phyloP scores from a whole-genome alignment of 2,329 filamentous ascomycete genomes.

The Paecilomyces sp. region DNA sequence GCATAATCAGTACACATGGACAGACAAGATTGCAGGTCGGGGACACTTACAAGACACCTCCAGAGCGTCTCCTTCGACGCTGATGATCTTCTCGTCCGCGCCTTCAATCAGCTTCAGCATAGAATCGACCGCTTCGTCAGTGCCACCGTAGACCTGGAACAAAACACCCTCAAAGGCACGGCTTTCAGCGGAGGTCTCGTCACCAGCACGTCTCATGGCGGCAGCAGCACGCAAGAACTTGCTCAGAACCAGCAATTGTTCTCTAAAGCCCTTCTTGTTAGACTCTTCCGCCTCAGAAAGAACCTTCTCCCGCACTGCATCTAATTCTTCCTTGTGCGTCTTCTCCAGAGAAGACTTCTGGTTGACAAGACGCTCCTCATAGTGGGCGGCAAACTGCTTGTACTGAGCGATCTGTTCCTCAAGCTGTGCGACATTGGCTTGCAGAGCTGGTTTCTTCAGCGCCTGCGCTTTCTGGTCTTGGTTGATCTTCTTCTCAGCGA shows the following conservation, averaged over 20 bases:
- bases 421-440: constrained; percentile 48
- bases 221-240: constrained; percentile 58
- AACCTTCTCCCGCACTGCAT: constrained; percentile 44
- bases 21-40: not conserved
- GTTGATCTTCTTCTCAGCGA: constrained; percentile 58
- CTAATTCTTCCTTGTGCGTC: constrained; percentile 49
- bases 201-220: constrained; percentile 51
- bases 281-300: constrained; percentile 43
- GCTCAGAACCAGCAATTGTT: constrained; percentile 52
- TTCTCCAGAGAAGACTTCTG: constrained; percentile 52
- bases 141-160: constrained; percentile 57
- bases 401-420: constrained; percentile 57
- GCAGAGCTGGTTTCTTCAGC: constrained; percentile 56
- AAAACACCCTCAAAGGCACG: constrained; percentile 59
- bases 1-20: not conserved
- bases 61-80: constrained; percentile 48
- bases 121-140: constrained; percentile 50
- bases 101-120: constrained; percentile 57
- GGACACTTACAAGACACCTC: constrained; percentile 50
- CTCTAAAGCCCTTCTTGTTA: constrained; percentile 42
- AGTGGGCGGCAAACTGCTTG: constrained; percentile 53
- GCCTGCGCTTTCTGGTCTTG: constrained; percentile 57
- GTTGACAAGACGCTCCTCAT: constrained; percentile 47
- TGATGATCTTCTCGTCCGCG: constrained; percentile 49
- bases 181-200: constrained; percentile 51